Base-by-base conservation (phyloP, 139 green algal species). In the Picochlorum sp. region DNA sequence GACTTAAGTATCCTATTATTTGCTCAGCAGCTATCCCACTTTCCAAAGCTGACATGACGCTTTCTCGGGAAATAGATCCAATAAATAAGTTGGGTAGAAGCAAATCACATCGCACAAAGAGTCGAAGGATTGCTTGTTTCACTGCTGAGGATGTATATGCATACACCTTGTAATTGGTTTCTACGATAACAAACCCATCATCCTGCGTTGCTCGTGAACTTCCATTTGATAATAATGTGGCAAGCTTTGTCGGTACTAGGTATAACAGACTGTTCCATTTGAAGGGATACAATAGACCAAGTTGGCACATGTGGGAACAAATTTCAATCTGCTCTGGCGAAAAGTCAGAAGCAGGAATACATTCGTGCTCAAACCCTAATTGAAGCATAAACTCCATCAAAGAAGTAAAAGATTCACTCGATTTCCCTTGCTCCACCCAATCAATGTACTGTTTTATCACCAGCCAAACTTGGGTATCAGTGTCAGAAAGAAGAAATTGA, bases 31-130 rank as follows among this genome's bases (percentile, higher is more conserved):
- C 68, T 25, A 91, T 69, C 43, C 83, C 83, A 14, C 50, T 56
- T 0, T 59, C 62, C 20, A 96, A 76, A 1, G 88, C 83, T 0
- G 26, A 35, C 29, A 68, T 63, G 25, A 88, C 75, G 55, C 58
- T 81, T 49, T 95, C 84, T 0, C 83, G 69, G 3, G 80, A 91
- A 29, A 96, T 67, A 18, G 67, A 80, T 51, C 87, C 87, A 26
- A 96, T 84, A 72, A 87, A 89, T 55, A 94, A 70, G 72, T 95
- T 94, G 55, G 88, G 88, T 61, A 94, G 84, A 29, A 84, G 39
- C 31, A 69, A 83, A 55, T 96, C 88, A n/a, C 67, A 75, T 30
- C 72, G 70, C 33, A 77, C 68, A 55, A 96, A 89, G 32, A 87
- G 68, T 43, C 76, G 47, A 50, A 96, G 66, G 18, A 94, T 72